These are phyloP conservation scores for Leptographium radiaticola DNA, from an alignment of 2,329 filamentous ascomycete species.

Conservation along the genomic window DNA sequence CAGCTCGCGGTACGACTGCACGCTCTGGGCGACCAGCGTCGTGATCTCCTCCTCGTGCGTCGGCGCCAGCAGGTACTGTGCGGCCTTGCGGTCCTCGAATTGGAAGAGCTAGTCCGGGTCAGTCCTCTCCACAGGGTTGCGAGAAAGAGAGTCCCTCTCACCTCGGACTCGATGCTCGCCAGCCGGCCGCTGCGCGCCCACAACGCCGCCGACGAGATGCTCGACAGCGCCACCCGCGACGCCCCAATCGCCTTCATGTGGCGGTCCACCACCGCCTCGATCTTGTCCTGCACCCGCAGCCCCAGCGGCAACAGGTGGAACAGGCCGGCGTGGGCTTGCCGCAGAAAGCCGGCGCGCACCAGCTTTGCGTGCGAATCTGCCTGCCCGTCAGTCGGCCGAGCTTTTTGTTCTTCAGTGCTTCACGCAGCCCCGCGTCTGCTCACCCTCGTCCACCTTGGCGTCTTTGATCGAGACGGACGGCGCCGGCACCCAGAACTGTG, in stretches of 20 bases:
- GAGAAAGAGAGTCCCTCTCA: conserved; percentile 25
- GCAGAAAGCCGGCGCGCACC: conserved; percentile 57
- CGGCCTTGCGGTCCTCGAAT: conserved; percentile 65
- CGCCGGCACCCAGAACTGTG: conserved; percentile 68
- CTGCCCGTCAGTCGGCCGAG: not conserved
- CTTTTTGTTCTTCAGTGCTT: too few species aligned
- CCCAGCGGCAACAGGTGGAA: conserved; percentile 89
- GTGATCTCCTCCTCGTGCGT: conserved; percentile 98
- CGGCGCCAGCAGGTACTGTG: conserved; percentile 66
- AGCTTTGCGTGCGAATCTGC: conserved; percentile 54
- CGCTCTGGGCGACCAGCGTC: conserved; percentile 54
- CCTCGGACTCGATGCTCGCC: conserved; percentile 59
- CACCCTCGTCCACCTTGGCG: conserved; percentile 40
- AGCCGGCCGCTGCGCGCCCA: conserved; percentile 79
- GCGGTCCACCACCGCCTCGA: conserved; percentile 74
- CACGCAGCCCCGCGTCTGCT: conserved; percentile 7
- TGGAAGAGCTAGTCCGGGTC: conserved; percentile 51
- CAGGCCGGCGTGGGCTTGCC: conserved; percentile 72
- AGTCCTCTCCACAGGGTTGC: too few species aligned
- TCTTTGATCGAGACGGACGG: conserved; percentile 42
- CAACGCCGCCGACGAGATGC: conserved; percentile 69
- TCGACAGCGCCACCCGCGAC: conserved; percentile 70
- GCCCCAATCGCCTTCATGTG: conserved; percentile 78
- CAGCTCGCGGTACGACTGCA: conserved; percentile 74
- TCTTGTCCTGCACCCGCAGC: conserved; percentile 73